Conservation (phyloP, 78 protist genomes). For the Blattamonas nauphoetae region DNA sequence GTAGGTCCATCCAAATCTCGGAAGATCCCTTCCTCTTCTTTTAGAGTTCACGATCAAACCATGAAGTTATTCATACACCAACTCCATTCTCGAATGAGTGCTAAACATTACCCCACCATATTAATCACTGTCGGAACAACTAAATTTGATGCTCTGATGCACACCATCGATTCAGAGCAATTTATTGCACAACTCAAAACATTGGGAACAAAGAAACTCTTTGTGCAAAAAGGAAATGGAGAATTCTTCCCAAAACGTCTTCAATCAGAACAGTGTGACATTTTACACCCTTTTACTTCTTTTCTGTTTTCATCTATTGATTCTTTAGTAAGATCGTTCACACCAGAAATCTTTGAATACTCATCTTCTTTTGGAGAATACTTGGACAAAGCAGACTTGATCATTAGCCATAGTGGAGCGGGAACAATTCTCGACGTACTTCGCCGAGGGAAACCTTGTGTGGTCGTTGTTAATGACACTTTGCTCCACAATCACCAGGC, state of each 20-base stretch:
- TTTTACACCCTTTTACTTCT: neutral
- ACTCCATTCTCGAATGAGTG: no score
- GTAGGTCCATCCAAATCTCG: no score
- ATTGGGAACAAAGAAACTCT: neutral
- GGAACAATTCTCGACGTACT: conserved; percentile 49
- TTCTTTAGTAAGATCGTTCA: no score
- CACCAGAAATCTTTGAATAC: neutral
- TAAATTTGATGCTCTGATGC: conserved; percentile 17
- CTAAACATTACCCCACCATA: neutral
- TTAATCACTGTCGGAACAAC: conserved; percentile 45
- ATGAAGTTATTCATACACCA: no score
- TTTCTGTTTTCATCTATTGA: no score
- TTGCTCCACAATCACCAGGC: conserved; percentile 56
- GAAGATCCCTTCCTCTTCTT: no score
- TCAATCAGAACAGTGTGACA: neutral
- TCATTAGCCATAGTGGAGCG: conserved; percentile 50
- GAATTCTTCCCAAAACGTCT: neutral
- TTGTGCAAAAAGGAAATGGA: conserved; percentile 21
- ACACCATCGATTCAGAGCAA: neutral
- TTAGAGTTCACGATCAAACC: no score
- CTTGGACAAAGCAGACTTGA: conserved; percentile 12
- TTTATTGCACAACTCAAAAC: neutral
- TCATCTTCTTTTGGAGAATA: conserved; percentile 8
- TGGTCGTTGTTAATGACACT: conserved; percentile 47
- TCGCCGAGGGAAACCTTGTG: neutral